Evolutionary conservation across 2,329 filamentous ascomycete species (phyloP), one percentile per base, ranked within the genome.

Genomic region (Reticulascus tulasneorum): DNA sequence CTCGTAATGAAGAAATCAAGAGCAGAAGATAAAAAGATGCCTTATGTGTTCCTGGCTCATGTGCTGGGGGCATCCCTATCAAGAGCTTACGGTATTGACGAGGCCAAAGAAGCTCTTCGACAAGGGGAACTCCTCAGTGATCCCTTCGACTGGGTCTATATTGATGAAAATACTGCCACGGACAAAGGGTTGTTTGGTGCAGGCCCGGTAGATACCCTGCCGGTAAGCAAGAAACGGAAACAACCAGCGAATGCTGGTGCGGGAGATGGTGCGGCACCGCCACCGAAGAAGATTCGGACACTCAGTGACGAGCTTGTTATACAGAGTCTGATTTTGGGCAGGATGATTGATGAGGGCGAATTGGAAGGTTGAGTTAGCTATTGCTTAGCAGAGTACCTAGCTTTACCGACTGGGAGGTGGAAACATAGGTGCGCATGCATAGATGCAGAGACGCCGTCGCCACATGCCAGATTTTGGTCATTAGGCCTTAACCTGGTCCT

Each of bases 291-390:
- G 42, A 68, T 89, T 23, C 75, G 73, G 44, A 73, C 93, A 28
- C 75, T 94, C 34, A 84, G 82, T 37, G 84, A 94, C 56, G 91
- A 97, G 61, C 79, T 91, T 54, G 79, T 97, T 16, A 82, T 94
- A 37, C 91, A 98, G 68, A 96, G 89, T 58, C 66, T 97, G 40
- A 96, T 98, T 45, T 59, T 95, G 33, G 91, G 90, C 1, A 77
- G 80, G 42, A 63, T 96, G 48, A 76, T 89, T 34, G 82, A 86
- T 44, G 75, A 78, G 32, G 70, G 64, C 10, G 73, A 78, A 47
- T 51, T 67, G 10, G 44, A 44, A 21, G 38, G 22, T 8, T 46
- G 21, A 42, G 12, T 13, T 7, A n/a, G n/a, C n/a, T n/a, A n/a
- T n/a, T n/a, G n/a, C n/a, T n/a, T n/a, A n/a, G n/a, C n/a, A n/a